Conservation (phyloP, 768 basidiomycete genomes). For the Xanthoconium stramineum region DNA sequence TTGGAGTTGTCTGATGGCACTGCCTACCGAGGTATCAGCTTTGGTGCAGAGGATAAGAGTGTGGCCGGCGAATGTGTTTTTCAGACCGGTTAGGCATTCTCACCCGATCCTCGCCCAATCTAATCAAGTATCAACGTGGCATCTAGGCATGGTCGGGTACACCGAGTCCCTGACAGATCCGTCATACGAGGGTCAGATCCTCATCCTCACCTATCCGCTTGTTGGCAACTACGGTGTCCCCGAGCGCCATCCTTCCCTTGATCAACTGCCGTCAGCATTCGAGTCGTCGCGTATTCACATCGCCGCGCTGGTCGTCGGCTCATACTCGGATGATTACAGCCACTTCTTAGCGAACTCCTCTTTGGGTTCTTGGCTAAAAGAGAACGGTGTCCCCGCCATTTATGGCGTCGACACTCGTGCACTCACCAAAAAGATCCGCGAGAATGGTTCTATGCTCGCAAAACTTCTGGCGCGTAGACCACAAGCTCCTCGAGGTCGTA, state of each 20-base stretch:
- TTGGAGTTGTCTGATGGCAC: slow-evolving; percentile 90
- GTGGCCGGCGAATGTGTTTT: slow-evolving; percentile 98
- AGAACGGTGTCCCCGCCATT: slow-evolving; percentile 90
- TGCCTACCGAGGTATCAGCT: slow-evolving; percentile 84
- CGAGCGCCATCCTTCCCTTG: slow-evolving; percentile 47
- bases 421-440: slow-evolving; percentile 93
- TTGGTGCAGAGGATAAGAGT: slow-evolving; percentile 89
- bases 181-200: slow-evolving; percentile 97
- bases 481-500: slow-evolving; percentile 40
- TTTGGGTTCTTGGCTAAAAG: slow-evolving; percentile 89
- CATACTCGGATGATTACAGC: slow-evolving; percentile 91
- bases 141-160: slow-evolving; percentile 96
- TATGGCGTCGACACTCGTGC: slow-evolving; percentile 96
- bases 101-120: not conserved
- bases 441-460: slow-evolving; percentile 91
- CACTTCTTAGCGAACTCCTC: slow-evolving; percentile 92
- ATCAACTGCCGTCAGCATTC: slow-evolving; percentile 70
- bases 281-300: slow-evolving; percentile 96
- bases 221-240: slow-evolving; percentile 98
- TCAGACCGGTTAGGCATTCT: slow-evolving; percentile 79
- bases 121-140: slow-evolving; percentile 14
- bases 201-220: slow-evolving; percentile 95
- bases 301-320: slow-evolving; percentile 85
- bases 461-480: slow-evolving; percentile 68
- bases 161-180: slow-evolving; percentile 98